A percentile compares a stretch with the other conserved stretches of the same genome.
phyloP scores from a whole-genome alignment of 768 basidiomycete species.

The Lactarius indigo region DNA sequence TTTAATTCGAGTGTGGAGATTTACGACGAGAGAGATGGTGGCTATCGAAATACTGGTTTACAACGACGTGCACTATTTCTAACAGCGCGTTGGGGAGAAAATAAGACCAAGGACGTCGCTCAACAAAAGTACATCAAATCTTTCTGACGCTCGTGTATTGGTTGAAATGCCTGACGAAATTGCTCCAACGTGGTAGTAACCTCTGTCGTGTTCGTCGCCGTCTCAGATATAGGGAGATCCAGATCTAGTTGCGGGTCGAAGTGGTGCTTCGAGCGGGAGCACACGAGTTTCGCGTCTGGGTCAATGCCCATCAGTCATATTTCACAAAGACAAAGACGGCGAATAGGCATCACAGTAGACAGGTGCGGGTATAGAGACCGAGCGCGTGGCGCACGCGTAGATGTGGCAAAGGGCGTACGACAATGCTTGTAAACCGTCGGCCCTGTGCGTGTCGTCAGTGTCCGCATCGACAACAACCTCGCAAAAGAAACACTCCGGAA shows the following conservation, averaged over 20 bases:
- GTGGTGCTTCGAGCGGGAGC: constrained; percentile 76
- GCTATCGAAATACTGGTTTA: not conserved
- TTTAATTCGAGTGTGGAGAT: too few species aligned
- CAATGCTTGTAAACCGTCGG: constrained; percentile 64
- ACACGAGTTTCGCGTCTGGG: constrained; percentile 72
- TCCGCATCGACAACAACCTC: constrained; percentile 11
- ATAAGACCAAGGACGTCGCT: not conserved
- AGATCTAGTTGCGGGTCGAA: constrained; percentile 60
- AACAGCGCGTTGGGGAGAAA: not conserved
- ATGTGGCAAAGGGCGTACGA: constrained; percentile 79
- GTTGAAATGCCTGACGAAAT: constrained; percentile 53
- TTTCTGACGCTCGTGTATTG: constrained; percentile 48
- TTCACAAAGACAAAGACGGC: not conserved
- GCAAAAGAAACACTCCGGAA: not conserved
- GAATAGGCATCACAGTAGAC: constrained; percentile 60
- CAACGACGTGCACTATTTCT: not conserved
- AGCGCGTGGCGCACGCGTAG: constrained; percentile 75
- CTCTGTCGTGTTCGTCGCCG: constrained; percentile 37
- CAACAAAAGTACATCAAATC: constrained; percentile 37
- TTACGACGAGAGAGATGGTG: too few species aligned
- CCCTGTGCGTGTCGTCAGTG: constrained; percentile 36
- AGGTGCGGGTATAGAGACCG: constrained; percentile 79
- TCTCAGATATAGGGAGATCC: constrained; percentile 59
- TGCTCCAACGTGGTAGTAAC: constrained; percentile 38
- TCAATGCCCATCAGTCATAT: not conserved